phyloP scores from a whole-genome alignment of 108 stramenopile genomes.

The Discostella pseudostelligera region DNA sequence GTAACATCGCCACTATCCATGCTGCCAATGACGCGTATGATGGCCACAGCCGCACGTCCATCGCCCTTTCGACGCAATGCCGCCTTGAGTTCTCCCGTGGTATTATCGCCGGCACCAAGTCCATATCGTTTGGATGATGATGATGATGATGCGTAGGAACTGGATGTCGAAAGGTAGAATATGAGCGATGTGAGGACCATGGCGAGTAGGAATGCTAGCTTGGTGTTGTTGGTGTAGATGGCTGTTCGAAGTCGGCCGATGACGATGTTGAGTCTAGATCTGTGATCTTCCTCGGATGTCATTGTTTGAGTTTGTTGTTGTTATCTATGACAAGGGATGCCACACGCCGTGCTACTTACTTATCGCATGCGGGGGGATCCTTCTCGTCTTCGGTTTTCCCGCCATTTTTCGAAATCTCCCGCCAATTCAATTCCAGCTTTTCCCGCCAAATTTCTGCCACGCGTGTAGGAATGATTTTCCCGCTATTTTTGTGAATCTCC shows the following conservation, averaged over 20 bases:
- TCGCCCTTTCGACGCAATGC: constrained; percentile 23
- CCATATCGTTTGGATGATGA: constrained; percentile 24
- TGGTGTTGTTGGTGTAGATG: constrained; percentile 25
- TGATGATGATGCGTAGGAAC: no score
- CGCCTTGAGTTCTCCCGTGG: constrained; percentile 23
- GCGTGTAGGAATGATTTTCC: no score
- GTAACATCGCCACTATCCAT: background rate
- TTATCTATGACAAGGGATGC: background rate
- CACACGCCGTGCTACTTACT: no score
- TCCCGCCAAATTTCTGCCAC: no score
- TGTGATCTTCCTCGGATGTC: background rate
- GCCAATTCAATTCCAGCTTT: no score
- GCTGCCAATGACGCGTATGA: constrained; percentile 29
- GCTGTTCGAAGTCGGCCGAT: constrained; percentile 8
- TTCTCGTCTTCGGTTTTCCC: no score
- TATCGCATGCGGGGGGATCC: no score
- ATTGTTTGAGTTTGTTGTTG: background rate
- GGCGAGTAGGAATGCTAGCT: constrained; percentile 16
- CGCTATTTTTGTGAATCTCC: no score
- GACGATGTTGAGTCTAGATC: background rate
- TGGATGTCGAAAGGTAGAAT: constrained; percentile 5
- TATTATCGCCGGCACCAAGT: constrained; percentile 25
- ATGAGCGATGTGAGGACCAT: constrained; percentile 15
- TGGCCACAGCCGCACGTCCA: constrained; percentile 49
- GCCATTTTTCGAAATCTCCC: no score